These are phyloP conservation scores for Salix arbutifolia DNA, from an alignment of 345 rosid species.

Conservation along the genomic window DNA sequence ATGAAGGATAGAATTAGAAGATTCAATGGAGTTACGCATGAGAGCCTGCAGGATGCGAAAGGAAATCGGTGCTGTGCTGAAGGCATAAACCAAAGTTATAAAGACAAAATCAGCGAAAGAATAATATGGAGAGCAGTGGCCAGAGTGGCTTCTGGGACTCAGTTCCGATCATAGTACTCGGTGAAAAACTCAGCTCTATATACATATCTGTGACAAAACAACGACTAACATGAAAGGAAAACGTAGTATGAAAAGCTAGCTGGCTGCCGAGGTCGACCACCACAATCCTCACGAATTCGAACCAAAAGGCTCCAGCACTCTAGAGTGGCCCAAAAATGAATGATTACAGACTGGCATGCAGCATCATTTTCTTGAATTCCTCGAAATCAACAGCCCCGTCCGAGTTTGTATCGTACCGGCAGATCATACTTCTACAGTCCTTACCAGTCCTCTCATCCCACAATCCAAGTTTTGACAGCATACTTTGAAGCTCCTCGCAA, in stretches of 20 bases:
- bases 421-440: constrained; percentile 67
- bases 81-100: background rate
- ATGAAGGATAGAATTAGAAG: background rate
- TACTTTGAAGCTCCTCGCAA: constrained; percentile 59
- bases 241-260: background rate
- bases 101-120: background rate
- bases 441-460: constrained; percentile 51
- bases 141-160: background rate
- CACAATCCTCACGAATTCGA: background rate
- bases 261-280: background rate
- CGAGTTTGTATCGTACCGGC: constrained; percentile 51
- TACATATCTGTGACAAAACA: background rate
- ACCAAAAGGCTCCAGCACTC: background rate
- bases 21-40: too few relatives aligned
- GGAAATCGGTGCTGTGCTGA: background rate
- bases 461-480: constrained; percentile 58
- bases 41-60: background rate
- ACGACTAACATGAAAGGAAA: background rate
- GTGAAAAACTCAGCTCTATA: background rate
- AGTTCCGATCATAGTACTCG: background rate
- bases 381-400: constrained; percentile 77
- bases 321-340: background rate
- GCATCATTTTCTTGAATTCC: constrained; percentile 79
- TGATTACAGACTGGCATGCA: constrained; percentile 14
- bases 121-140: background rate